These are phyloP conservation scores for Yarrowia sp. DNA, from an alignment of 805 yeast genomes.

Conservation along the genomic window DNA sequence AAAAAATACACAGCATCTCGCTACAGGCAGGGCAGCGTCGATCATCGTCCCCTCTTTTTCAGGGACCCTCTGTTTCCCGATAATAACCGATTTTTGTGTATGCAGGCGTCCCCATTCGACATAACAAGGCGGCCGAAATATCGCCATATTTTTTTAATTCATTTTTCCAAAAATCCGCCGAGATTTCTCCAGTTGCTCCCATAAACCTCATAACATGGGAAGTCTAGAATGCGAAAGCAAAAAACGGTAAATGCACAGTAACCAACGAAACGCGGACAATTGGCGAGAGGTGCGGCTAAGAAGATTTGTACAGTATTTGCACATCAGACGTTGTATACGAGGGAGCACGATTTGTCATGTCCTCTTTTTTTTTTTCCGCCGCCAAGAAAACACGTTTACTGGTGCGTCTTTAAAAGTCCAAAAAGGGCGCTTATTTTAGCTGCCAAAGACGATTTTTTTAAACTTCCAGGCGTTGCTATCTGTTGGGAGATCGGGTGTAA, in stretches of 20 bases:
- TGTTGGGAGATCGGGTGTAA: constrained; percentile 2
- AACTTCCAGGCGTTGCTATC: constrained; percentile 22
- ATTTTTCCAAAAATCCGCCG: not conserved
- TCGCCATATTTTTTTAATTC: not conserved
- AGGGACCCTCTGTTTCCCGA: not conserved
- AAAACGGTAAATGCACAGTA: not conserved
- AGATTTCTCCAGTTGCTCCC: constrained; percentile 12
- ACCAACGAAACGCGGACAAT: no score
- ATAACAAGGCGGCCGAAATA: not conserved
- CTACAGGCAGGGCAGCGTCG: not conserved
- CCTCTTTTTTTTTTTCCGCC: not conserved
- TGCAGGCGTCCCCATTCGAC: not conserved
- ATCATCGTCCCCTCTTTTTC: constrained; percentile 6
- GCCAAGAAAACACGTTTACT: not conserved
- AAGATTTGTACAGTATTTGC: no score
- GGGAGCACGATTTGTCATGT: no score
- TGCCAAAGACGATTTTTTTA: constrained; percentile 4
- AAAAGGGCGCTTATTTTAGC: no score
- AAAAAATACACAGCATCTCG: not conserved
- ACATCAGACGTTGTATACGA: no score
- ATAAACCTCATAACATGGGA: no score
- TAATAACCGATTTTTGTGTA: not conserved
- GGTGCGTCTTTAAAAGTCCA: no score
- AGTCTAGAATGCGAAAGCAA: not conserved
- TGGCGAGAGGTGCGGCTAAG: no score